Evolutionary conservation across 495 filamentous ascomycete species (phyloP).

Genomic region (Sordaria brevicollis): DNA sequence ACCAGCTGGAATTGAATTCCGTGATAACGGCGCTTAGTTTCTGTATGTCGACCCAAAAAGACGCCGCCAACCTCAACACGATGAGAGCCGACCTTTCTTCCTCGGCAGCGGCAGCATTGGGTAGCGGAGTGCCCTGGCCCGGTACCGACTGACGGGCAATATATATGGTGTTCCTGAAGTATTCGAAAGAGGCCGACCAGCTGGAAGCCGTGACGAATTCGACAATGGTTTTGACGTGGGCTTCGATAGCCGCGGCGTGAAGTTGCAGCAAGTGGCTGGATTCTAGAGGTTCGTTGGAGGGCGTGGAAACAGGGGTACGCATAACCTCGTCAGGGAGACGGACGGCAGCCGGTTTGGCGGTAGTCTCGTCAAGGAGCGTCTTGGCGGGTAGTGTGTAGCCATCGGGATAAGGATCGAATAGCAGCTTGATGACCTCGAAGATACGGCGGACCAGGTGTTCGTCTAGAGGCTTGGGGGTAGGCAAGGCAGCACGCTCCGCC

Average conservation of each 20-base stretch:
- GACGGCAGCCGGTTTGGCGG: constrained; percentile 20
- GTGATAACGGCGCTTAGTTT: constrained; percentile 50
- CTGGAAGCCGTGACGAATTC: constrained; percentile 53
- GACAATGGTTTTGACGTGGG: constrained; percentile 38
- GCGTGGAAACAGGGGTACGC: constrained; percentile 24
- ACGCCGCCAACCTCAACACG: constrained; percentile 43
- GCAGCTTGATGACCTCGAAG: constrained; percentile 32
- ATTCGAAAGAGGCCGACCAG: constrained; percentile 46
- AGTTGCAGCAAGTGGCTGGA: constrained; percentile 17
- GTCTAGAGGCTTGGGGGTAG: constrained; percentile 25
- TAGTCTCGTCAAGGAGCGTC: constrained; percentile 34
- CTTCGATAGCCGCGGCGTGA: constrained; percentile 32
- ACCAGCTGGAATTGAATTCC: constrained; percentile 51
- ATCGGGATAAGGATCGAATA: constrained; percentile 38
- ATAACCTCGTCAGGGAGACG: constrained; percentile 22
- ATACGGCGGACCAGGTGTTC: constrained; percentile 28
- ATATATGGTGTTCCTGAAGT: constrained; percentile 38
- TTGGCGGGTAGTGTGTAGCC: constrained; percentile 34
- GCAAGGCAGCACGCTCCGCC: constrained; percentile 10
- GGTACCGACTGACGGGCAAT: constrained; percentile 35
- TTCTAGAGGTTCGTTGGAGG: constrained; percentile 34
- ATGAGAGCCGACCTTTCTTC: constrained; percentile 41
- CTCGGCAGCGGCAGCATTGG: constrained; percentile 35
- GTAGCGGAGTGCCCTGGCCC: constrained; percentile 20
- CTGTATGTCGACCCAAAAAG: constrained; percentile 48